Percentiles rank a stretch among this genome's conserved stretches.
phyloP scores from a whole-genome alignment of 257 asterid genomes.

The Solanum appendiculatum region DNA sequence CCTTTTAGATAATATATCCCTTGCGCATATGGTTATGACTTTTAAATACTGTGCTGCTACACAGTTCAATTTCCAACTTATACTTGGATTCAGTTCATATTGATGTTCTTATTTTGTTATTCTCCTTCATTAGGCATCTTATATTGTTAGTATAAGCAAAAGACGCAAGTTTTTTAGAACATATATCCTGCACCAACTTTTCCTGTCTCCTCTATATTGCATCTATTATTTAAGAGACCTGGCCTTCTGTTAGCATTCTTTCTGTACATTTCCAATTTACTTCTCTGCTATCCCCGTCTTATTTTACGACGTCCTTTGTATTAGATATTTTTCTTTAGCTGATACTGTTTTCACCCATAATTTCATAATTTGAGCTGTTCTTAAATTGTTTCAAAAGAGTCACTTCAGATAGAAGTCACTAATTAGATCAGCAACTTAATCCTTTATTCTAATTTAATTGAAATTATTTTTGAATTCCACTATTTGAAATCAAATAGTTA shows the following conservation, averaged over 20 bases:
- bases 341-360: background rate
- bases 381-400: background rate
- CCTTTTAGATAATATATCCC: background rate
- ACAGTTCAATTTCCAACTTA: background rate
- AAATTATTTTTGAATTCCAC: background rate
- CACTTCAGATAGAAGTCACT: background rate
- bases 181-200: background rate
- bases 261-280: background rate
- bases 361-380: background rate
- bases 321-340: background rate
- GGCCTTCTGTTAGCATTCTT: background rate
- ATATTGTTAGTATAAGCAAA: background rate
- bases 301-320: background rate
- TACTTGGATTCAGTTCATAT: background rate
- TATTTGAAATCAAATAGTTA: background rate
- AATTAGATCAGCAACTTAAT: background rate
- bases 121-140: background rate
- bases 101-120: background rate
- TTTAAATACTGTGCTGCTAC: background rate
- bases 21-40: background rate
- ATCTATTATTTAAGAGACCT: background rate
- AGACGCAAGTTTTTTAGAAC: background rate
- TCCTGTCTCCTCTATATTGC: background rate
- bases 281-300: background rate
- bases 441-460: background rate